Evolutionary conservation across 2,329 filamentous ascomycete genomes (phyloP).

Genomic region (Penicillium sp.): DNA sequence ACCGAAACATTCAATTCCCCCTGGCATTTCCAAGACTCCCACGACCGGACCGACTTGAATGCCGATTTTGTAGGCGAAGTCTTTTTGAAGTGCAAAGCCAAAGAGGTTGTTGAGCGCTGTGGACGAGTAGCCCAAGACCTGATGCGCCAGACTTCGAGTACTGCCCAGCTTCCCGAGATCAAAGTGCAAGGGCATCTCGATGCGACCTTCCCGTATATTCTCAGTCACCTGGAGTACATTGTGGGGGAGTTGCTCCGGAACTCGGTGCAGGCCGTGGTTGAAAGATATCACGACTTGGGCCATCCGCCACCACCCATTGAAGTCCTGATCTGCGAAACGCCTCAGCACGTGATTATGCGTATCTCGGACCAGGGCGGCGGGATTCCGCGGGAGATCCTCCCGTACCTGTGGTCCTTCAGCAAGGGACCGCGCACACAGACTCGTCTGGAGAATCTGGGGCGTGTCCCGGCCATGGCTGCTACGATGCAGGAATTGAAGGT

Average conservation of each 20-base stretch:
- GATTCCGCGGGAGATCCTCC: constrained; percentile 75
- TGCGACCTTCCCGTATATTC: constrained; percentile 91
- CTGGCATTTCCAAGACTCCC: constrained; percentile 79
- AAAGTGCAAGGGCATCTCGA: constrained; percentile 76
- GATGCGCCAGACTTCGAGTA: constrained; percentile 67
- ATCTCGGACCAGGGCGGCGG: constrained; percentile 95
- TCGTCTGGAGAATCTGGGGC: constrained; percentile 75
- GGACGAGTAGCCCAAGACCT: constrained; percentile 69
- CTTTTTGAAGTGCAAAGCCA: constrained; percentile 85
- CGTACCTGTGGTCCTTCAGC: constrained; percentile 93
- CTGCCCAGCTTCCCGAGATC: constrained; percentile 70
- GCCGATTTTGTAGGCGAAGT: constrained; percentile 92
- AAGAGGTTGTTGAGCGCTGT: constrained; percentile 80
- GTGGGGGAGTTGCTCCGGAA: constrained; percentile 92
- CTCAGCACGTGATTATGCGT: constrained; percentile 91
- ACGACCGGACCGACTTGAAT: constrained; percentile 55
- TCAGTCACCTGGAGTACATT: constrained; percentile 95
- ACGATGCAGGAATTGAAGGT: constrained; percentile 79
- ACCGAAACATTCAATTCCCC: constrained; percentile 90
- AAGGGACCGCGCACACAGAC: constrained; percentile 77
- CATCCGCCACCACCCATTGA: constrained; percentile 72
- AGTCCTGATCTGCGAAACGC: constrained; percentile 87
- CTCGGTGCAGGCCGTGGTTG: constrained; percentile 86
- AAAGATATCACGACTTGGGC: constrained; percentile 53
- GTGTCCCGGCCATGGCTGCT: constrained; percentile 85